Conservation (phyloP, 2,329 filamentous ascomycete genomes). For the Claviceps sp. region DNA sequence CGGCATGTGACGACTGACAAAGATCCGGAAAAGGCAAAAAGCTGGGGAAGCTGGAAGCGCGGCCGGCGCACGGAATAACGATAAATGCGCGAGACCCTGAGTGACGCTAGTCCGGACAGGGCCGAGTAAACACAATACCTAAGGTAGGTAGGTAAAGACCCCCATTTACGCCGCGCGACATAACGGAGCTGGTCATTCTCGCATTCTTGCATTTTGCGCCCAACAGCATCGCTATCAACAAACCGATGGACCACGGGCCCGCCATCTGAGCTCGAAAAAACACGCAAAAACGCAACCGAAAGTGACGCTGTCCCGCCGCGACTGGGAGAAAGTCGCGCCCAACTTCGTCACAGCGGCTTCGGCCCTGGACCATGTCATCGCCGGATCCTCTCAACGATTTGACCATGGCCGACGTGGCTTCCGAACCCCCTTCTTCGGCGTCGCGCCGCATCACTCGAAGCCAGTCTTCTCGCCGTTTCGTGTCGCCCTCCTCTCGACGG, state of each 20-base stretch:
- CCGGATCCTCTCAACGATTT: constrained; percentile 35
- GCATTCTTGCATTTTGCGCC: not conserved
- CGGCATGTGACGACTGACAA: not conserved
- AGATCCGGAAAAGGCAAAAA: not conserved
- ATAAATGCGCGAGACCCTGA: constrained; percentile 5
- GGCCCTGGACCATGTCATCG: constrained; percentile 29
- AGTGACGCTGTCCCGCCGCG: not conserved
- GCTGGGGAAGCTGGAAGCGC: no score
- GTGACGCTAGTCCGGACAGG: constrained; percentile 11
- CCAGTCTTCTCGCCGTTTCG: constrained; percentile 25
- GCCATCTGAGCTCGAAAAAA: not conserved
- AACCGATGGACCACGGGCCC: not conserved
- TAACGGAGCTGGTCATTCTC: not conserved
- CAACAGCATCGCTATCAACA: not conserved
- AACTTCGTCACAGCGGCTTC: constrained; percentile 9
- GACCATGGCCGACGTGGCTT: constrained; percentile 19
- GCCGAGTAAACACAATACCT: constrained; percentile 17
- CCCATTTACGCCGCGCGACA: constrained; percentile 1
- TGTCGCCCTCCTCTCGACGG: constrained; percentile 33
- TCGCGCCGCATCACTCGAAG: constrained; percentile 31
- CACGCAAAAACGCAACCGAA: constrained; percentile 4
- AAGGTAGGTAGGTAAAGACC: not conserved
- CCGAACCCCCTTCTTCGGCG: constrained; percentile 21
- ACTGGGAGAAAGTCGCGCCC: constrained; percentile 12
- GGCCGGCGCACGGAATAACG: constrained; percentile 5